A percentile compares a stretch with the other conserved stretches of the same genome.
phyloP scores from a whole-genome alignment of 2,329 filamentous ascomycete species.

The Aspergillus puulaauensis region DNA sequence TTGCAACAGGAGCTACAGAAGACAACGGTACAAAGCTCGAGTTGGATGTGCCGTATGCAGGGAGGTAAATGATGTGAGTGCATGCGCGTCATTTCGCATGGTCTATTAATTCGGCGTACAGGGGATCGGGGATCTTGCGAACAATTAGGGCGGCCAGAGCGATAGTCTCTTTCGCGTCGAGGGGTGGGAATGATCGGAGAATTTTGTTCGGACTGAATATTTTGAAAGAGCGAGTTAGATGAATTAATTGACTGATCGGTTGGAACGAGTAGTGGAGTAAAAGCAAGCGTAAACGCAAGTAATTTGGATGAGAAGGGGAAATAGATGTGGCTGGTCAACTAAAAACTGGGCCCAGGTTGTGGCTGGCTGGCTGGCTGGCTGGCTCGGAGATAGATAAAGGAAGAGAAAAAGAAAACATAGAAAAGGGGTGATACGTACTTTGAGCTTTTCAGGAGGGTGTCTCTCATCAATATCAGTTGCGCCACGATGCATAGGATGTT shows the following conservation, averaged over 20 bases:
- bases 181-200: constrained; percentile 78
- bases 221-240: constrained; percentile 13
- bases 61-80: background rate
- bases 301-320: background rate
- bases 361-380: constrained; percentile 3
- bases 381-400: background rate
- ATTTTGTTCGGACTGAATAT: constrained; percentile 79
- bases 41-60: background rate
- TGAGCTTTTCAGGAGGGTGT: constrained; percentile 76
- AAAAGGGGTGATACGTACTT: constrained; percentile 57
- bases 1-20: background rate
- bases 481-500: constrained; percentile 97
- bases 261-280: background rate
- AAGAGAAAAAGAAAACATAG: background rate
- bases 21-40: background rate
- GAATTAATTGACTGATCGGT: background rate
- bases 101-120: constrained; percentile 85
- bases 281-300: background rate
- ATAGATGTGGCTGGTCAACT: constrained; percentile 7
- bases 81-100: constrained; percentile 62
- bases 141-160: constrained; percentile 82
- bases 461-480: constrained; percentile 84
- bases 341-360: background rate
- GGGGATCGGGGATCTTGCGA: constrained; percentile 82
- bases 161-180: constrained; percentile 82